phyloP scores from a whole-genome alignment of 352 stramenopile species.

The Heterotrichella gracilis region DNA sequence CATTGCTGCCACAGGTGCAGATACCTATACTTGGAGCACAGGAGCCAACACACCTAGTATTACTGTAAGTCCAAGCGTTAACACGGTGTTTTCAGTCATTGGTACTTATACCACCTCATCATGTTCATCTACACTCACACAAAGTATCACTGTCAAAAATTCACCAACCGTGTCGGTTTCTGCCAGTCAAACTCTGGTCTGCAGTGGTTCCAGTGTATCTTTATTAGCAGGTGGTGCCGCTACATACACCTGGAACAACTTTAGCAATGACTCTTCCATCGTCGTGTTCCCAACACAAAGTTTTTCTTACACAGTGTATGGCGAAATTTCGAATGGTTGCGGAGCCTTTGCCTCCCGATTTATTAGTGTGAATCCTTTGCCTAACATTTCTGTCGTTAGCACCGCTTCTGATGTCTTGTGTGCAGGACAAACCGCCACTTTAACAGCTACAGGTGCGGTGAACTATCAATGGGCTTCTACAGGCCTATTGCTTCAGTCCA shows the following conservation, averaged over 20 bases:
- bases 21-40: neutral
- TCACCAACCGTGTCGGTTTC: neutral
- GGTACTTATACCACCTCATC: neutral
- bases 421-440: neutral
- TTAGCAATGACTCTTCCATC: neutral
- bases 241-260: neutral
- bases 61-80: neutral
- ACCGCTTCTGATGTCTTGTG: neutral
- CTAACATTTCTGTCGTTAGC: neutral
- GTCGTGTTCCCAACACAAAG: neutral
- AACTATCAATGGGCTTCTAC: neutral
- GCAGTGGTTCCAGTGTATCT: neutral
- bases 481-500: neutral
- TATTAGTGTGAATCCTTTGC: neutral
- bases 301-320: neutral
- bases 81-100: neutral
- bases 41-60: neutral
- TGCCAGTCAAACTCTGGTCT: neutral
- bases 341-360: neutral
- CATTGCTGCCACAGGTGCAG: neutral
- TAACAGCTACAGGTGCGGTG: neutral
- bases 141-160: neutral
- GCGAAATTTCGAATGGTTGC: neutral
- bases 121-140: neutral
- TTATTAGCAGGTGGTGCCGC: neutral